Evolutionary conservation across 2,329 filamentous ascomycete species (phyloP), one percentile per base, ranked within the genome.

Genomic region (Ophiostoma sp.): DNA sequence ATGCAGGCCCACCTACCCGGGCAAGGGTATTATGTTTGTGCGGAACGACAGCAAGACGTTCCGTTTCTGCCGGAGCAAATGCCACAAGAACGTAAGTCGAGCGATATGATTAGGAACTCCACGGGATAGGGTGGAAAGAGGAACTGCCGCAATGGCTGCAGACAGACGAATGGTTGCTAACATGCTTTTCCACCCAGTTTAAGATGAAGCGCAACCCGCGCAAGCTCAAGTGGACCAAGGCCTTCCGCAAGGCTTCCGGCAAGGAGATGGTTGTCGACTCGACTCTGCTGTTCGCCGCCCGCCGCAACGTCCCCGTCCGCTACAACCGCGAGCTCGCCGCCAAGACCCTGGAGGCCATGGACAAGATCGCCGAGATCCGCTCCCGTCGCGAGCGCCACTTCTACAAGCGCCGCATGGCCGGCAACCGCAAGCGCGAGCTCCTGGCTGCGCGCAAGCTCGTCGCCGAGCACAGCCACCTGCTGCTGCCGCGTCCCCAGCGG

Each of bases 161-260:
- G 42, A 48, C 12, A 55, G 17, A 11, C 1, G 50, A 19, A 42
- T 8, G 8, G 33, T 36, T 19, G 42, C 59, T 72, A 48, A 68
- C 63, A 5, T 19, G 3, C 22, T 22, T 39, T n/a, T 22, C 59
- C 17, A 0, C 6, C 69, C 77, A 90, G 87, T 97, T 97, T 89
- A 96, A 97, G 85, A 97, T 97, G 93, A 97, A 97, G 92, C 91
- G 96, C 78, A 98, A 98, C 85, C 95, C 95, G 48, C 91, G 95
- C 82, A 97, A 98, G 84, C 89, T 98, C 78, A 96, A 94, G 84
- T 98, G 95, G 96, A 98, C 95, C 76, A 97, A 98, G 87, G 91
- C 93, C 70, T 95, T 95, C 88, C 92, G 94, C 80, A 92, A 91
- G 81, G 89, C 92, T 22, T 91, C 92, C 73, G 93, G 93, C 85